Base-by-base conservation (phyloP, 148 eudicot genomes). In the Nepenthes mirabilis region DNA sequence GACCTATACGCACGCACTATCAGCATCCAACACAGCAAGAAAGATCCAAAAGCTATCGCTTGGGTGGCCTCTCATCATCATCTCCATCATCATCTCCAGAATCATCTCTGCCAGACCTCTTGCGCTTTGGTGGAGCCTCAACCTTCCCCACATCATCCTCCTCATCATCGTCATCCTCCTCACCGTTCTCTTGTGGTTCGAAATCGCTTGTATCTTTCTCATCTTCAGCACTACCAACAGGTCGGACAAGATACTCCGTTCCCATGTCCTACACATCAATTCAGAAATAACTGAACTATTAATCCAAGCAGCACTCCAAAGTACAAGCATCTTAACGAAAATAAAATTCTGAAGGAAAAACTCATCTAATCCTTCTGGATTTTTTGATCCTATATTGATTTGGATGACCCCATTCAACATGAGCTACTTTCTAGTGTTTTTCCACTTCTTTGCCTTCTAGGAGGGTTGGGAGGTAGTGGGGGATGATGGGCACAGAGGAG, bases 141-240 rank as follows among this genome's bases (percentile, higher is more conserved):
- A 59, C 77, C 66, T 84, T 80, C 32, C 72, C 87, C 9, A 61
- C 79, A 1, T 40, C 45, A 40, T 40, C 45, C 45, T 40, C 45
- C 8, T 40, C 45, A 40, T 59, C 62, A 33, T n/a, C 8, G 5
- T 68, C 82, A 2, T 82, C 95, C 9, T 76, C 88, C 13, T 70
- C 90, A 10, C 88, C 90, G 50, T 87, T 84, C 79, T 84, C 88
- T 9, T 80, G 73, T 37, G 90, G 95, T 47, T 87, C 95, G 47
- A 87, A 87, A 45, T 87, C 95, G 58, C 90, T 84, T 12, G 83
- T 77, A 66, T 87, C 88, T 67, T 80, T 83, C 76, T 87, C 90
- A 43, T 84, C 95, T 70, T 82, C 95, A 69, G 95, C 77, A 51
- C 66, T 82, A 58, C 59, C 90, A 3, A 87, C 71, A 1, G 95